A percentile compares a stretch with the other conserved stretches of the same genome.
Evolutionary conservation across 306 rosid species (phyloP).

Genomic region (Chamaecrista fasciculata): DNA sequence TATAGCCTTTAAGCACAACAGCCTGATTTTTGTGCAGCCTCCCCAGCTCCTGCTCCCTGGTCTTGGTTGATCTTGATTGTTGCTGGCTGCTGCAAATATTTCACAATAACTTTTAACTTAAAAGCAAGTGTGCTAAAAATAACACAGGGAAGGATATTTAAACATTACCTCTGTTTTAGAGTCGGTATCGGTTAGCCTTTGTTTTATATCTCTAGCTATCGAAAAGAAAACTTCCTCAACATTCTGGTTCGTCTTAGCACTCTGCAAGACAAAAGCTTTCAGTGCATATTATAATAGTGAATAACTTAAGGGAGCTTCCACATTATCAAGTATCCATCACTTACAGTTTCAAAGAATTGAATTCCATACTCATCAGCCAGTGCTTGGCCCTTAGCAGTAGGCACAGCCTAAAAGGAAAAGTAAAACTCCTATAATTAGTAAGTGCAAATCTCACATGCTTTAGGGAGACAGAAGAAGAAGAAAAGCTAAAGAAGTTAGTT

Average conservation of each 20-base stretch:
- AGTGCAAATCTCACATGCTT: conserved; percentile 16
- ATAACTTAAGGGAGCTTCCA: conserved; percentile 7
- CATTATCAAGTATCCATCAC: conserved; percentile 34
- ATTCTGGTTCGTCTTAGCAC: conserved; percentile 91
- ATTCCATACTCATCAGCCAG: conserved; percentile 98
- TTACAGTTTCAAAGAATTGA: conserved; percentile 95
- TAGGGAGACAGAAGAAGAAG: background rate
- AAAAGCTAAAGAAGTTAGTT: background rate
- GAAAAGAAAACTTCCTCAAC: conserved; percentile 97
- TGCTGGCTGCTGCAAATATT: conserved; percentile 54
- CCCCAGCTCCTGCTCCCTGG: conserved; percentile 54
- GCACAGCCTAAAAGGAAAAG: conserved; percentile 68
- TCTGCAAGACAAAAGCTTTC: conserved; percentile 48
- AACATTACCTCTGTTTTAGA: conserved; percentile 75
- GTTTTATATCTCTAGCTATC: conserved; percentile 85
- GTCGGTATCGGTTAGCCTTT: conserved; percentile 84
- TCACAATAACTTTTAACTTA: background rate
- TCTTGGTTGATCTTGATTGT: conserved; percentile 78
- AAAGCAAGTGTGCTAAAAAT: background rate
- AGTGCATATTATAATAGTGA: conserved; percentile 15
- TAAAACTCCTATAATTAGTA: background rate
- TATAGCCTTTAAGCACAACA: conserved; percentile 67
- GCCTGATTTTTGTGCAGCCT: conserved; percentile 67
- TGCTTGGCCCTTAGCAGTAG: conserved; percentile 91
- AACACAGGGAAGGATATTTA: background rate